Conservation (phyloP, 371 early-diverging fungal genomes). For the Apophysomyces ossiformis region DNA sequence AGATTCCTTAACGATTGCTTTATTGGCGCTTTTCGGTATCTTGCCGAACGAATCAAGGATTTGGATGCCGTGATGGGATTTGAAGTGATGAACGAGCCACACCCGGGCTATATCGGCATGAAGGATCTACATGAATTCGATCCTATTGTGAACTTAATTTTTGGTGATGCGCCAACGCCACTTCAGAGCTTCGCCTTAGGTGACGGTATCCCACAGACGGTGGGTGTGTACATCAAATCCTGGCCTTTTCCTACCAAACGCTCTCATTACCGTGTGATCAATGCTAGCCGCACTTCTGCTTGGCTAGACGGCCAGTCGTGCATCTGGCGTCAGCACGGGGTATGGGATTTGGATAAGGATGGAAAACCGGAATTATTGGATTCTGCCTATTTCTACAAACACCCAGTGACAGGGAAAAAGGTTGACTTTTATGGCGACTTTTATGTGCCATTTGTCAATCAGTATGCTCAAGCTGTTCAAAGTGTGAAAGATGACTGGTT, state of each 20-base stretch:
- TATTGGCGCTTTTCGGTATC: constrained; percentile 56
- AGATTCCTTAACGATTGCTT: constrained; percentile 58
- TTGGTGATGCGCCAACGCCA: constrained; percentile 73
- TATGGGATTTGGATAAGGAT: constrained; percentile 65
- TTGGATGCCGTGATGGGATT: constrained; percentile 73
- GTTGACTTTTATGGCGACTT: constrained; percentile 69
- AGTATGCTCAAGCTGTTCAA: constrained; percentile 66
- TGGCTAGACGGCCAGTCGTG: constrained; percentile 68
- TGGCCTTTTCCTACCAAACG: constrained; percentile 78
- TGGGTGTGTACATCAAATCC: constrained; percentile 72
- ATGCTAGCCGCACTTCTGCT: constrained; percentile 55
- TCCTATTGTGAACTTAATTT: constrained; percentile 67
- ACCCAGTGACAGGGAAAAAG: constrained; percentile 57
- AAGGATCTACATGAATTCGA: constrained; percentile 61
- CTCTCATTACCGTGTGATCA: constrained; percentile 59
- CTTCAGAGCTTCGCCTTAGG: constrained; percentile 78
- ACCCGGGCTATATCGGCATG: constrained; percentile 79
- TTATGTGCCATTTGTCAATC: constrained; percentile 71
- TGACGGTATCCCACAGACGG: constrained; percentile 61
- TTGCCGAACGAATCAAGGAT: constrained; percentile 62
- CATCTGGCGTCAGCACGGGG: constrained; percentile 80
- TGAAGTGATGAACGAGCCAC: constrained; percentile 87
- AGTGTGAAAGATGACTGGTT: constrained; percentile 55
- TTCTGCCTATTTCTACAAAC: constrained; percentile 69
- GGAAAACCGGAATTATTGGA: constrained; percentile 59